Evolutionary conservation across 805 yeast genomes (phyloP).

Genomic region (Lachancea dasiensis): DNA sequence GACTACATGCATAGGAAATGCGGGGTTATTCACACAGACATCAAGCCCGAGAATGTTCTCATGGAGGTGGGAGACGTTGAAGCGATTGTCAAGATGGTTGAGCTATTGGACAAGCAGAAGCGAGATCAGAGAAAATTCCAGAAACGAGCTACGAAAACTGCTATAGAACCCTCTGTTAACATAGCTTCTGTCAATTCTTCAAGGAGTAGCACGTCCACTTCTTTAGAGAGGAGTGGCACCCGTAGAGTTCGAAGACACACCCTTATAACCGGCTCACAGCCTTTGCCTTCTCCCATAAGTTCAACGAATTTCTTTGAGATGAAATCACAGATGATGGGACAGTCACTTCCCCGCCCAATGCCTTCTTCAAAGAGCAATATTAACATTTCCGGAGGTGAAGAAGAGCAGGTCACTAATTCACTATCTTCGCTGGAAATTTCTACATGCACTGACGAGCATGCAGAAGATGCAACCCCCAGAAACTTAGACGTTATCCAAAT

Average conservation of each 20-base stretch:
- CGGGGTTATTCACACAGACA: slow-evolving; percentile 71
- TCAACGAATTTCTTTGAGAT: slow-evolving; percentile 38
- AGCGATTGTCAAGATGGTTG: slow-evolving; percentile 62
- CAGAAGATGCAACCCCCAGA: slow-evolving; percentile 2
- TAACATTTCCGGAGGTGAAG: slow-evolving; percentile 13
- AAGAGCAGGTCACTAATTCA: slow-evolving; percentile 31
- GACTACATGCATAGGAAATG: slow-evolving; percentile 57
- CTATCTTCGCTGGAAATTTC: slow-evolving; percentile 36
- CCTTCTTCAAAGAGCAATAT: slow-evolving; percentile 14
- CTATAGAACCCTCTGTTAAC: slow-evolving; percentile 10
- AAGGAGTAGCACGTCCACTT: slow-evolving; percentile 6
- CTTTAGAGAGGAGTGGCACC: slow-evolving; percentile 18
- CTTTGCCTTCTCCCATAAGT: slow-evolving; percentile 81
- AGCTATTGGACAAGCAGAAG: slow-evolving; percentile 48
- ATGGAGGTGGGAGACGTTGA: slow-evolving; percentile 83
- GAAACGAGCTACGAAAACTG: slow-evolving; percentile 32
- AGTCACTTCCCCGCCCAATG: slow-evolving; percentile 14
- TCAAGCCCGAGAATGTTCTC: slow-evolving; percentile 72
- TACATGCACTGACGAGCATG: slow-evolving; percentile 6
- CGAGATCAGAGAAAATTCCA: slow-evolving; percentile 39
- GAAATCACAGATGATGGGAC: slow-evolving; percentile 26
- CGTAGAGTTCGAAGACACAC: slow-evolving; percentile 63
- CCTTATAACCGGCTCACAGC: slow-evolving; percentile 85
- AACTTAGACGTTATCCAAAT: slow-evolving; percentile 46
- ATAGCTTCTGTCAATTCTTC: slow-evolving; percentile 1